Conservation (phyloP, 140 eudicot species). For the Oenanthe javanica region DNA sequence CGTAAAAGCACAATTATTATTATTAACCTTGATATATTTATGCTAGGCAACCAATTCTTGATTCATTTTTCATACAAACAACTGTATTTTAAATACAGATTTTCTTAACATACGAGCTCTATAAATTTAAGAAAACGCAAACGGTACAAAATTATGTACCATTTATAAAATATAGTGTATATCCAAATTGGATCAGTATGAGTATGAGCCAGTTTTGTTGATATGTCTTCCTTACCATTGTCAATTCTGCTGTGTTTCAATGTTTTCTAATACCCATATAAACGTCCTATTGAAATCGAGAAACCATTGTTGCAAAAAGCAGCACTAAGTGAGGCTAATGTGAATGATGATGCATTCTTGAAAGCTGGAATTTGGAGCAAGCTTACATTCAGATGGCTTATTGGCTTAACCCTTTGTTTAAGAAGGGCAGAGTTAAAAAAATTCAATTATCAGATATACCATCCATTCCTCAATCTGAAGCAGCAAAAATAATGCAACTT, state of each 20-base stretch:
- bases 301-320: conserved; percentile 44
- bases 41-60: too few species aligned
- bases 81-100: too few species aligned
- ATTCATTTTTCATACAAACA: too few species aligned
- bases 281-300: conserved; percentile 21
- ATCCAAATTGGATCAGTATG: too few species aligned
- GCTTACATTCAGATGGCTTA: conserved; percentile 60
- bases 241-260: conserved; percentile 40
- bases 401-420: conserved; percentile 90
- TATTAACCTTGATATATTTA: too few species aligned
- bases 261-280: conserved; percentile 27
- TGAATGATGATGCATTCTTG: conserved; percentile 32
- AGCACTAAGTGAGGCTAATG: background rate
- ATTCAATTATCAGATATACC: conserved; percentile 61
- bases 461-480: conserved; percentile 66
- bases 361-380: conserved; percentile 64
- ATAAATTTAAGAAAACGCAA: too few species aligned
- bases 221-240: conserved; percentile 46
- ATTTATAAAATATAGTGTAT: too few species aligned
- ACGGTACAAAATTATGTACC: conserved; percentile 22
- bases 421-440: conserved; percentile 41
- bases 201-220: conserved; percentile 20
- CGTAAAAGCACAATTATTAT: too few species aligned
- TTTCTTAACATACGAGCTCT: background rate
- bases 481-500: conserved; percentile 55